A percentile compares a stretch with the other conserved stretches of the same genome.
Conservation (phyloP, 306 rosid species). For the Phaseolus lunatus region DNA sequence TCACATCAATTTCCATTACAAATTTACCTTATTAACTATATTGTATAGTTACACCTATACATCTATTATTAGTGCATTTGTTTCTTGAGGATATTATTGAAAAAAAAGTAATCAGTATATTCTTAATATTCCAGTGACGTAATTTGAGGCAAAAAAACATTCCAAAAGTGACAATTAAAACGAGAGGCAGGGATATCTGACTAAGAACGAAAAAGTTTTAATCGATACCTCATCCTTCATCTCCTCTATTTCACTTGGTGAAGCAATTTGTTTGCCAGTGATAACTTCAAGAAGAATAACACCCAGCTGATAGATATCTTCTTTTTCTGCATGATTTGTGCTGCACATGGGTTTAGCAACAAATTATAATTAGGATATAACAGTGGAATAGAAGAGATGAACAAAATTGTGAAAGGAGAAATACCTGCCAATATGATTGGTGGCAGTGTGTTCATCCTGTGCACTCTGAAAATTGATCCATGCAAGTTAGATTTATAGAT, state of each 20-base stretch:
- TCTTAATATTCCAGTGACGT: not conserved
- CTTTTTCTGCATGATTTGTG: conserved; percentile 67
- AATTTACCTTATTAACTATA: not conserved
- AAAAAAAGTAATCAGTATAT: not conserved
- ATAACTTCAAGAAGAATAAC: conserved; percentile 82
- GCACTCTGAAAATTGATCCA: conserved; percentile 40
- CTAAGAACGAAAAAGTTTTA: conserved; percentile 4
- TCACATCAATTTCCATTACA: not conserved
- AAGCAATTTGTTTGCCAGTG: conserved; percentile 68
- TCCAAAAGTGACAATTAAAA: not conserved
- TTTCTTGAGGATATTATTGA: not conserved
- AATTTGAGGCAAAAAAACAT: not conserved
- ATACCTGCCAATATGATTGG: conserved; percentile 49
- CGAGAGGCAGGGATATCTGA: no score
- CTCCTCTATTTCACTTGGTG: conserved; percentile 65
- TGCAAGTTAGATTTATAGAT: not conserved
- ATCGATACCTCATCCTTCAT: conserved; percentile 71
- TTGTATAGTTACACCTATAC: not conserved
- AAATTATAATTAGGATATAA: conserved; percentile 10
- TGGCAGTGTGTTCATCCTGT: conserved; percentile 43
- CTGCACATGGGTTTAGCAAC: conserved; percentile 43
- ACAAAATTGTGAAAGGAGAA: conserved; percentile 2
- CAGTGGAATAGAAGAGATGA: conserved; percentile 28
- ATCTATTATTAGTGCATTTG: not conserved
- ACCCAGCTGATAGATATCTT: conserved; percentile 85